These are phyloP conservation scores for Draba incana DNA, from an alignment of 345 rosid species.

Conservation along the genomic window DNA sequence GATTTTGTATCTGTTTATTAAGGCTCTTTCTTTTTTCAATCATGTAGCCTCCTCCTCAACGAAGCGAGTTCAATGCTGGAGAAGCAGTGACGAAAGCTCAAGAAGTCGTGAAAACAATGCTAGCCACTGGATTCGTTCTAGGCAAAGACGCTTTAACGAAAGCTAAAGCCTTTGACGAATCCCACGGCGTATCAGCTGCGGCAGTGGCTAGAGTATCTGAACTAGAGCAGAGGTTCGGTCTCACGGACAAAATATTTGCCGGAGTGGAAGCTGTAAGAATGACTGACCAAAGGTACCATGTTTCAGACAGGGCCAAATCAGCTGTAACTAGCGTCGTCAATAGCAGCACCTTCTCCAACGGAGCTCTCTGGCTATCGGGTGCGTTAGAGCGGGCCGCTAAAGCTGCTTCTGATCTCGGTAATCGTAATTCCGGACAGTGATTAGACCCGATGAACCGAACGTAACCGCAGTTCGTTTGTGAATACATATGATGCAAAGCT, in stretches of 20 bases:
- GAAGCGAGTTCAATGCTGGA: slow-evolving; percentile 57
- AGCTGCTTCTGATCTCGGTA: slow-evolving; percentile 69
- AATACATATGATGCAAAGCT: slow-evolving; percentile 24
- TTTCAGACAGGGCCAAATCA: slow-evolving; percentile 63
- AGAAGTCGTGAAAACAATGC: slow-evolving; percentile 70
- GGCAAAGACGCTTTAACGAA: slow-evolving; percentile 77
- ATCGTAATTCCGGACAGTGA: slow-evolving; percentile 43
- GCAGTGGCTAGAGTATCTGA: slow-evolving; percentile 73
- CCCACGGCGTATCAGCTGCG: slow-evolving; percentile 73
- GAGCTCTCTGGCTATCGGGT: slow-evolving; percentile 77
- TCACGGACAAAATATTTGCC: slow-evolving; percentile 62
- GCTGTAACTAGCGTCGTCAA: slow-evolving; percentile 66
- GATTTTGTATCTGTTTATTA: not conserved
- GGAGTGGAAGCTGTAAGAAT: slow-evolving; percentile 74
- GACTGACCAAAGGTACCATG: slow-evolving; percentile 65
- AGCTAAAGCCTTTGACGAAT: slow-evolving; percentile 73
- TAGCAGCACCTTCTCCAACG: slow-evolving; percentile 78
- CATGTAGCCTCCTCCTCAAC: slow-evolving; percentile 32
- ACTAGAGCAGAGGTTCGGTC: slow-evolving; percentile 63
- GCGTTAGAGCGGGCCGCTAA: slow-evolving; percentile 75
- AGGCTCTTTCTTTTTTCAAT: slow-evolving; percentile 1
- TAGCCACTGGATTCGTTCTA: slow-evolving; percentile 63
- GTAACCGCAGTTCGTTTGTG: slow-evolving; percentile 13
- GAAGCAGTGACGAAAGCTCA: slow-evolving; percentile 74
- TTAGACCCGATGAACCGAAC: not conserved